Conservation (phyloP, 441 rosid genomes). For the Populus hybrid region DNA sequence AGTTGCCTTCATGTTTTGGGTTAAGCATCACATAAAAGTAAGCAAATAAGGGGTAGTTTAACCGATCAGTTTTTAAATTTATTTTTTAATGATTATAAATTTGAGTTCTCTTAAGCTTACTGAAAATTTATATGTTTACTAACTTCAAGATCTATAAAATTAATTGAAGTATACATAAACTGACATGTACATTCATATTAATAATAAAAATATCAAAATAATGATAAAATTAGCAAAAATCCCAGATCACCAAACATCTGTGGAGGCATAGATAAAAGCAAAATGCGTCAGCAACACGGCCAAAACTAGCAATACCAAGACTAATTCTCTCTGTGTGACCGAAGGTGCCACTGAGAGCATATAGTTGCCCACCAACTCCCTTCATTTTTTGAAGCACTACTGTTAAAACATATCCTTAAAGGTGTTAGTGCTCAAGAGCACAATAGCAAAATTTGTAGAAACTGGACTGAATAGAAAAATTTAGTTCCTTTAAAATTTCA, state of each 20-base stretch:
- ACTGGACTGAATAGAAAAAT: not conserved
- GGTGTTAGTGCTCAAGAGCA: not conserved
- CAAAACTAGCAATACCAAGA: not conserved
- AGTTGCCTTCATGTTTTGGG: slow-evolving; percentile 49
- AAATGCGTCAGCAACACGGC: not conserved
- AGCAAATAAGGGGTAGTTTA: slow-evolving; percentile 14
- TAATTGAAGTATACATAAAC: too few species aligned
- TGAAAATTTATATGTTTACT: too few species aligned
- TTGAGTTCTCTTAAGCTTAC: too few species aligned
- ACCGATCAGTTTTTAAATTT: too few species aligned
- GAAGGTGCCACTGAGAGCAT: not conserved
- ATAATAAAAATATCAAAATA: slow-evolving; percentile 47
- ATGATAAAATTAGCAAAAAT: slow-evolving; percentile 84
- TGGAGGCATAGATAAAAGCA: not conserved
- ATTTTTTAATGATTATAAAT: too few species aligned
- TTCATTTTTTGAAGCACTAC: not conserved
- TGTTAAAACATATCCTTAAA: not conserved
- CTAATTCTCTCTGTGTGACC: not conserved
- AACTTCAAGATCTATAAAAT: too few species aligned
- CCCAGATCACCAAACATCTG: slow-evolving; percentile 90
- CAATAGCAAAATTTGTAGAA: not conserved
- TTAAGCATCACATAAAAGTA: slow-evolving; percentile 83
- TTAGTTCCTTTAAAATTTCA: too few species aligned
- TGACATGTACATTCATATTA: too few species aligned
- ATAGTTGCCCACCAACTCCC: not conserved